phyloP scores from a whole-genome alignment of 208 protist genomes.

The Leishmania turanica region DNA sequence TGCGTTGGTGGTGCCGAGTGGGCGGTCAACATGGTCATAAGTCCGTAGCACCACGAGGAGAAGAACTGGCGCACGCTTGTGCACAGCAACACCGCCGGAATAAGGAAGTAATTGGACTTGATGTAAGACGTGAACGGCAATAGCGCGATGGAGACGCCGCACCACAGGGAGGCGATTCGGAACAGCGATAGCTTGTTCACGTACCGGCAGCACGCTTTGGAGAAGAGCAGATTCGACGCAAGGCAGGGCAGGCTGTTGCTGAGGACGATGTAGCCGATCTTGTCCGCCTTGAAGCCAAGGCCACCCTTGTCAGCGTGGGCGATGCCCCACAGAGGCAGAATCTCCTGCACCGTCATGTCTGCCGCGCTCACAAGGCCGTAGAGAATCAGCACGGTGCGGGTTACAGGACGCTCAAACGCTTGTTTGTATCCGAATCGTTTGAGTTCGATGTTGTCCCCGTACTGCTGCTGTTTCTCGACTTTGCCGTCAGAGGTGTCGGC shows the following conservation, averaged over 20 bases:
- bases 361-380: slow-evolving; percentile 58
- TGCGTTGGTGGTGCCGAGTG: slow-evolving; percentile 48
- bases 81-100: slow-evolving; percentile 36
- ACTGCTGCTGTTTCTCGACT: not conserved
- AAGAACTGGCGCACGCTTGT: slow-evolving; percentile 44
- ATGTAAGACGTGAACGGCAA: slow-evolving; percentile 35
- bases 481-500: too few species aligned
- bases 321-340: slow-evolving; percentile 61
- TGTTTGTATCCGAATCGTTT: slow-evolving; percentile 57
- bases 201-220: slow-evolving; percentile 30
- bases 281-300: slow-evolving; percentile 33
- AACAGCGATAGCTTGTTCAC: slow-evolving; percentile 51
- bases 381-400: slow-evolving; percentile 45
- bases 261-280: slow-evolving; percentile 52
- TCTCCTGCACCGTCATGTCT: slow-evolving; percentile 47
- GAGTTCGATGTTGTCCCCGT: not conserved
- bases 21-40: slow-evolving; percentile 60
- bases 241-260: slow-evolving; percentile 49
- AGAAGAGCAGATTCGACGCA: slow-evolving; percentile 52
- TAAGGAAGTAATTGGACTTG: slow-evolving; percentile 2
- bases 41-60: slow-evolving; percentile 52
- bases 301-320: slow-evolving; percentile 45
- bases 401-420: slow-evolving; percentile 35
- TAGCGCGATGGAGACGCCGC: not conserved
- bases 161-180: slow-evolving; percentile 31